Evolutionary conservation across 371 early-diverging fungal species (phyloP), one percentile per base, ranked within the genome.

Genomic region (Quaeritorhiza haematococci): DNA sequence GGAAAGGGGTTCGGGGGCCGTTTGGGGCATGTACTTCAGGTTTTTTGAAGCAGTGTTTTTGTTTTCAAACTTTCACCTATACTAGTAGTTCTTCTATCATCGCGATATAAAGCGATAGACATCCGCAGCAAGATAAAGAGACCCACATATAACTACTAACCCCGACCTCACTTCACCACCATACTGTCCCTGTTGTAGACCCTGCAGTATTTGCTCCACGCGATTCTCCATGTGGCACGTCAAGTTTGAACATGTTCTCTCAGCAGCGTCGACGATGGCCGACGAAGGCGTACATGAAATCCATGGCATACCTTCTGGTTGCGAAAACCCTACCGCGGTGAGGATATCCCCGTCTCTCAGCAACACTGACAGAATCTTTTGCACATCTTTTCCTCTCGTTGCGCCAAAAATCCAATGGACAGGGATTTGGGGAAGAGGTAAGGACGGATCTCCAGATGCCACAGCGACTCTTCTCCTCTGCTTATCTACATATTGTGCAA

Each of bases 301-400:
- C 94, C 94, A 96, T 2, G 91, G 87, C 94, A 96, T 96, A 0
- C 82, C 89, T 23, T 78, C 81, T 3, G 92, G 91, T 50, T 76
- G 74, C 19, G 80, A 73, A 62, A 93, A 96, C 7, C 80, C 78
- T 0, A 87, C 86, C 3, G 84, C 70, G 63, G 75, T 74, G 10
- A 93, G 65, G 5, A 60, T 47, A 63, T 92, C 91, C 1, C 75
- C 70, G 0, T 69, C 56, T 21, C 68, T 66, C 15, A 88, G 56
- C 33, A 92, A 66, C 19, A 66, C 46, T 3, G 55, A 52, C 42
- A 93, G 63, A 62, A 91, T 79, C 5, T 63, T 75, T 5, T 60
- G 53, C 24, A 86, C 46, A 56, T 87, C 78, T 67, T 91, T 92
- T 28, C 89, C 91, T 17, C 58, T 49, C 26, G 90, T 87, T n/a